Evolutionary conservation across 495 filamentous ascomycete genomes (phyloP).

Genomic region (Hamigera avellanea): DNA sequence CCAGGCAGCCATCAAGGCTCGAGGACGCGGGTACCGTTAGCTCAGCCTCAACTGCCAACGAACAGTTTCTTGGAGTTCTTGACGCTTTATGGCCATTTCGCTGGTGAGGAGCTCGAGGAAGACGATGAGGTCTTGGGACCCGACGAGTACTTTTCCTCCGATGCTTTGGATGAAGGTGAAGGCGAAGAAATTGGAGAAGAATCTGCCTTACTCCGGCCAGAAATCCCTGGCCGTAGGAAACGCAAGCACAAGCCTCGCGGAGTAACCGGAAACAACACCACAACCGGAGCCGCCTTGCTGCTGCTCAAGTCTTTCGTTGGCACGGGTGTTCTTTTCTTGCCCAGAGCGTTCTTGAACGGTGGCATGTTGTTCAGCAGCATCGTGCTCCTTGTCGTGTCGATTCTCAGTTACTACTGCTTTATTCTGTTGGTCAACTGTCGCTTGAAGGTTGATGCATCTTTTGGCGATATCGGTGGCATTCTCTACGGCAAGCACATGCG

Average conservation of each 20-base stretch:
- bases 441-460: slow-evolving; percentile 72
- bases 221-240: slow-evolving; percentile 46
- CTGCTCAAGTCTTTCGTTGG: slow-evolving; percentile 96
- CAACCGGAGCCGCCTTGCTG: slow-evolving; percentile 64
- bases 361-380: slow-evolving; percentile 95
- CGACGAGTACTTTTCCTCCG: slow-evolving; percentile 75
- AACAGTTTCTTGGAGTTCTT: slow-evolving; percentile 92
- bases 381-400: slow-evolving; percentile 72
- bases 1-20: slow-evolving; percentile 35
- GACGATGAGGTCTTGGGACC: slow-evolving; percentile 79
- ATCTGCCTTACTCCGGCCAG: slow-evolving; percentile 66
- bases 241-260: slow-evolving; percentile 61
- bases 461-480: slow-evolving; percentile 89
- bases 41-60: slow-evolving; percentile 60
- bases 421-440: slow-evolving; percentile 82
- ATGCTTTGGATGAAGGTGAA: slow-evolving; percentile 50
- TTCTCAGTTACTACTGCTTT: slow-evolving; percentile 91
- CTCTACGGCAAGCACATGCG: slow-evolving; percentile 90
- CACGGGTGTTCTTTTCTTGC: slow-evolving; percentile 93
- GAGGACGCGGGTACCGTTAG: slow-evolving; percentile 21
- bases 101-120: slow-evolving; percentile 89
- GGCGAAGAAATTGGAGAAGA: slow-evolving; percentile 67
- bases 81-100: slow-evolving; percentile 91
- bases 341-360: slow-evolving; percentile 85
- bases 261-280: slow-evolving; percentile 56